phyloP scores from a whole-genome alignment of 768 basidiomycete species.

The Leccinum uliginosum region DNA sequence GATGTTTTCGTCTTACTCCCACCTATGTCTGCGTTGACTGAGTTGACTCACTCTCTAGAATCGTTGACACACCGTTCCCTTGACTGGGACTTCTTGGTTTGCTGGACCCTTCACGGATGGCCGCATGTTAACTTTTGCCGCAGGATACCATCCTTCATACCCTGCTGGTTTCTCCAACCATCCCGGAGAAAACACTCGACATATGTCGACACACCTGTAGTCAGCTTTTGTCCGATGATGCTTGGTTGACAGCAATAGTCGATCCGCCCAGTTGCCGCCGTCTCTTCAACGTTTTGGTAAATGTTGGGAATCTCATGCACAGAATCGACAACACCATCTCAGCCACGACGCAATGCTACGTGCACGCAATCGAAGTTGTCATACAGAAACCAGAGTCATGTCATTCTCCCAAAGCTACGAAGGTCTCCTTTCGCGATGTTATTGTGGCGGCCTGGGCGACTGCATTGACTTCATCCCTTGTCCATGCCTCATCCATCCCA shows the following conservation, averaged over 20 bases:
- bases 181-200: slow-evolving; percentile 30
- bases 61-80: slow-evolving; percentile 22
- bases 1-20: slow-evolving; percentile 13
- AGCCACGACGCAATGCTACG: slow-evolving; percentile 34
- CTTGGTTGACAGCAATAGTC: slow-evolving; percentile 18
- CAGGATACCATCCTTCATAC: slow-evolving; percentile 25
- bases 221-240: slow-evolving; percentile 27
- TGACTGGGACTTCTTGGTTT: slow-evolving; percentile 31
- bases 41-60: slow-evolving; percentile 23
- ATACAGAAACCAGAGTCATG: slow-evolving; percentile 29
- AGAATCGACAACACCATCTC: slow-evolving; percentile 25
- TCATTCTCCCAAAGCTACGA: slow-evolving; percentile 10
- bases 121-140: slow-evolving; percentile 11
- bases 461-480: slow-evolving; percentile 28
- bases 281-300: slow-evolving; percentile 43
- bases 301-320: slow-evolving; percentile 35
- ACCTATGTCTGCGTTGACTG: slow-evolving; percentile 24
- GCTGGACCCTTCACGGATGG: slow-evolving; percentile 9
- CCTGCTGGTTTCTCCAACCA: slow-evolving; percentile 23
- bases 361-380: slow-evolving; percentile 40
- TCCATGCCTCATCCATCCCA: slow-evolving; percentile 20
- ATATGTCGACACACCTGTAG: slow-evolving; percentile 31
- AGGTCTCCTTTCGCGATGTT: slow-evolving; percentile 35
- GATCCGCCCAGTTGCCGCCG: slow-evolving; percentile 35
- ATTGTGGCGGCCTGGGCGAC: slow-evolving; percentile 36